phyloP scores from a whole-genome alignment of 2,329 filamentous ascomycete genomes.

The Colletotrichum sp. region DNA sequence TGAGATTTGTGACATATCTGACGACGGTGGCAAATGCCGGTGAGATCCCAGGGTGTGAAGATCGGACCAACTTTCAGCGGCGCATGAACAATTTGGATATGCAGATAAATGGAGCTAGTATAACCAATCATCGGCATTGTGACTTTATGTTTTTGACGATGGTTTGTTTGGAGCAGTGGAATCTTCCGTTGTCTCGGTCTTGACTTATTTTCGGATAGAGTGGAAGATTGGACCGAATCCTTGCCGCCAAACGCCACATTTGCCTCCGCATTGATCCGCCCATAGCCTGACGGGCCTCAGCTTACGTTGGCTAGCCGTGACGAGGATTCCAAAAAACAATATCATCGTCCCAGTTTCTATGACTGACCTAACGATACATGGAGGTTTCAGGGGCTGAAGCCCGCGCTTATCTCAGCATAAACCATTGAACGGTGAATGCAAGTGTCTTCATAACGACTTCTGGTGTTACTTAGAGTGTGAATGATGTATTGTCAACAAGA shows the following conservation, averaged over 20 bases:
- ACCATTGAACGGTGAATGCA: not conserved
- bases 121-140: not conserved
- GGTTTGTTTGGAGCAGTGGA: not conserved
- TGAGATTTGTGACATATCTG: not conserved
- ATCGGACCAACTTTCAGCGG: not conserved
- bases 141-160: not conserved
- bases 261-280: not conserved
- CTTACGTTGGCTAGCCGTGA: not conserved
- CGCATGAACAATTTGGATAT: not conserved
- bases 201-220: not conserved
- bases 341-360: not conserved
- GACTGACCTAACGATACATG: not conserved
- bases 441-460: not conserved
- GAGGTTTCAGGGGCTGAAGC: not conserved
- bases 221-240: not conserved
- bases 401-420: not conserved
- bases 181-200: not conserved
- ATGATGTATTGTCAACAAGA: not conserved
- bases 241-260: not conserved
- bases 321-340: not conserved
- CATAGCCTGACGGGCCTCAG: not conserved
- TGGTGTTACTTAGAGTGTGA: not conserved
- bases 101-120: not conserved
- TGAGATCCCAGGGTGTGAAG: not conserved
- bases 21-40: not conserved